These are phyloP conservation scores for Neurospora sp. DNA, from an alignment of 495 filamentous ascomycete species.

Conservation along the genomic window DNA sequence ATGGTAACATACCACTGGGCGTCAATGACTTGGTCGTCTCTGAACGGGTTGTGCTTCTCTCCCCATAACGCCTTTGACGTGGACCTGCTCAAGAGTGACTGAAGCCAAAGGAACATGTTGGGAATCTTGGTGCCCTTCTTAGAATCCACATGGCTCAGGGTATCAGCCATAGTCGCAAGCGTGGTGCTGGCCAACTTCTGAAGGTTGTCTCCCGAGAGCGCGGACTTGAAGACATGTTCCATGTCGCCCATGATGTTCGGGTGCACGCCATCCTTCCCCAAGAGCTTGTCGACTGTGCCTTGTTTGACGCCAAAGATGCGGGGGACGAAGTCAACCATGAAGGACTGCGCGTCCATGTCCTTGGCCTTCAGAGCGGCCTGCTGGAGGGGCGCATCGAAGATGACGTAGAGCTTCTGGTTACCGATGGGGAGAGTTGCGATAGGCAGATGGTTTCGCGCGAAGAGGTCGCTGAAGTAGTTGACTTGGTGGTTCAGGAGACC, in stretches of 20 bases:
- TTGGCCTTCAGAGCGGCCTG: conserved; percentile 22
- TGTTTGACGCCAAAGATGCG: conserved; percentile 4
- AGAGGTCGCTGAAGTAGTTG: conserved; percentile 6
- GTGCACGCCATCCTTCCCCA: background rate
- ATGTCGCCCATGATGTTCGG: conserved; percentile 1
- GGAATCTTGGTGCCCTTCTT: background rate
- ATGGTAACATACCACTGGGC: conserved; percentile 6
- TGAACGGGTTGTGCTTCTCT: conserved; percentile 13
- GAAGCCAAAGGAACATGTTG: conserved; percentile 22
- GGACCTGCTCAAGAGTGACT: conserved; percentile 17
- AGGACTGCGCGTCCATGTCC: conserved; percentile 5
- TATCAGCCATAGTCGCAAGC: conserved; percentile 2
- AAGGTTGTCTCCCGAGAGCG: conserved; percentile 3
- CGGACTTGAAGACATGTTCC: conserved; percentile 4
- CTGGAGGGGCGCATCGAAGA: conserved; percentile 19
- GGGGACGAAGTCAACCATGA: conserved; percentile 3
- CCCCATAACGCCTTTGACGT: conserved; percentile 23
- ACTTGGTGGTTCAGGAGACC: conserved; percentile 1
- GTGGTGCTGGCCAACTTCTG: conserved; percentile 3
- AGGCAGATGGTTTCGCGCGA: conserved; percentile 9
- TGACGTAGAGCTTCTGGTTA: conserved; percentile 10
- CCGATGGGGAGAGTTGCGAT: conserved; percentile 31
- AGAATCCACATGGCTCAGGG: background rate
- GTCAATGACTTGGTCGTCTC: conserved; percentile 13
- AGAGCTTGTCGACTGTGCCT: background rate